phyloP scores from a whole-genome alignment of 2,329 filamentous ascomycete genomes.

The Exserohilum turcica region DNA sequence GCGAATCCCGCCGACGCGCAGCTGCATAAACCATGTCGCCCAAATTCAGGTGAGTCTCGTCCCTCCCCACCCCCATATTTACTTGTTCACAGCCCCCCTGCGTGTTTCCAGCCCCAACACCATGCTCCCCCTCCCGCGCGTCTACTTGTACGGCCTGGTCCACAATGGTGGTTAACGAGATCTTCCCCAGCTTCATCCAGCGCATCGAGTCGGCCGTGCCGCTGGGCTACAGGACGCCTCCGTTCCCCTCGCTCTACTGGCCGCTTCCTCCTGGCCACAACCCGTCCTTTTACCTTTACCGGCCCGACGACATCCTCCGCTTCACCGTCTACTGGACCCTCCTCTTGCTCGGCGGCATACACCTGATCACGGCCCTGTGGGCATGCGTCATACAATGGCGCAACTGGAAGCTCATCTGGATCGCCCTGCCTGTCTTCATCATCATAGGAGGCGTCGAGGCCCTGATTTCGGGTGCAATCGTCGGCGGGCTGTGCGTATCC shows the following conservation, averaged over 20 bases:
- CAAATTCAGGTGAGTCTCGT: slow-evolving; percentile 40
- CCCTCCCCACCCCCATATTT: not conserved
- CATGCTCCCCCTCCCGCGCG: not conserved
- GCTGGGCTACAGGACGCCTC: slow-evolving; percentile 68
- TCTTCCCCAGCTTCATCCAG: slow-evolving; percentile 50
- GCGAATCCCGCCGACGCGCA: not conserved
- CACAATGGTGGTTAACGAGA: slow-evolving; percentile 6
- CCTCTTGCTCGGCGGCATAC: slow-evolving; percentile 75
- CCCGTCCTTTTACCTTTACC: slow-evolving; percentile 70
- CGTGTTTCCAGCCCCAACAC: not conserved
- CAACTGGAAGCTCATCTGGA: slow-evolving; percentile 66
- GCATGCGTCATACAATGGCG: slow-evolving; percentile 72
- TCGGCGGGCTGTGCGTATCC: slow-evolving; percentile 73
- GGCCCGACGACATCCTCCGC: slow-evolving; percentile 78
- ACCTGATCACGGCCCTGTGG: slow-evolving; percentile 72
- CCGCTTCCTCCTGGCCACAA: slow-evolving; percentile 63
- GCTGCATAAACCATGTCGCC: slow-evolving; percentile 27
- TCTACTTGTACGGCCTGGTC: not conserved
- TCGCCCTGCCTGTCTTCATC: slow-evolving; percentile 72
- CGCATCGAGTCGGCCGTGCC: slow-evolving; percentile 55
- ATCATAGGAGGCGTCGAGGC: slow-evolving; percentile 76
- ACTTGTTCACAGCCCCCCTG: not conserved
- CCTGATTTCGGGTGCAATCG: slow-evolving; percentile 77
- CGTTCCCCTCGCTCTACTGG: slow-evolving; percentile 84
- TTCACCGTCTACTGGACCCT: slow-evolving; percentile 89